phyloP scores from a whole-genome alignment of 306 rosid genomes.

The Lupinus albus region DNA sequence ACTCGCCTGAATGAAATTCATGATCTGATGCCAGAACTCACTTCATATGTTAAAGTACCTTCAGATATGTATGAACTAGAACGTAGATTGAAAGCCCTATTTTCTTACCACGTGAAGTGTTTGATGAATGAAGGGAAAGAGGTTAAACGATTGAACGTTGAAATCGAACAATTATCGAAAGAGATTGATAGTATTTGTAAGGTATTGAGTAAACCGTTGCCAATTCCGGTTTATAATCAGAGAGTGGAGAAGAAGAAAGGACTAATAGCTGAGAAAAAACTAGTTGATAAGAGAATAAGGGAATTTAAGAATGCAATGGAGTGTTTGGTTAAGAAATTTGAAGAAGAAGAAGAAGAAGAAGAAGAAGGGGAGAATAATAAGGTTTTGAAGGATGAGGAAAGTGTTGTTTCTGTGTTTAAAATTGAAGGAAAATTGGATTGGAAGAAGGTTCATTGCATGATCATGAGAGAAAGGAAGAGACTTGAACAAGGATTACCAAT shows the following conservation, averaged over 20 bases:
- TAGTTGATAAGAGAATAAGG: constrained; percentile 51
- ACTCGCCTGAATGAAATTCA: constrained; percentile 56
- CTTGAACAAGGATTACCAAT: constrained; percentile 82
- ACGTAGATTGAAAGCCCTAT: constrained; percentile 46
- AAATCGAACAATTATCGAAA: constrained; percentile 34
- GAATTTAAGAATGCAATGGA: constrained; percentile 76
- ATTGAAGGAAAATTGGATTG: constrained; percentile 52
- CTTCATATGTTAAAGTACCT: constrained; percentile 41
- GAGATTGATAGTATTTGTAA: constrained; percentile 38
- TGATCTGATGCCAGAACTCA: constrained; percentile 50
- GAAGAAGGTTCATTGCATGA: constrained; percentile 53
- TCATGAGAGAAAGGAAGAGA: constrained; percentile 69
- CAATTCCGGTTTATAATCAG: rapidly evolving
- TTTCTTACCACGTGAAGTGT: constrained; percentile 47
- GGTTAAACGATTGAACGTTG: constrained; percentile 53
- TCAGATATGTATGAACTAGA: constrained; percentile 56
- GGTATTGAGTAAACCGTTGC: background rate
- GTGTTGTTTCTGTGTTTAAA: constrained; percentile 43
- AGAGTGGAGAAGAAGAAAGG: constrained; percentile 37
- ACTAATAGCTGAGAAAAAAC: constrained; percentile 45
- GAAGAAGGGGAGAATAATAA: constrained; percentile 29
- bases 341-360: constrained; percentile 33
- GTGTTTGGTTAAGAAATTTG: constrained; percentile 56
- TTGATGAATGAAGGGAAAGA: constrained; percentile 58
- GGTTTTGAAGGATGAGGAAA: constrained; percentile 34